Evolutionary conservation across 2,329 filamentous ascomycete species (phyloP).

Genomic region (Microdochium nivale): DNA sequence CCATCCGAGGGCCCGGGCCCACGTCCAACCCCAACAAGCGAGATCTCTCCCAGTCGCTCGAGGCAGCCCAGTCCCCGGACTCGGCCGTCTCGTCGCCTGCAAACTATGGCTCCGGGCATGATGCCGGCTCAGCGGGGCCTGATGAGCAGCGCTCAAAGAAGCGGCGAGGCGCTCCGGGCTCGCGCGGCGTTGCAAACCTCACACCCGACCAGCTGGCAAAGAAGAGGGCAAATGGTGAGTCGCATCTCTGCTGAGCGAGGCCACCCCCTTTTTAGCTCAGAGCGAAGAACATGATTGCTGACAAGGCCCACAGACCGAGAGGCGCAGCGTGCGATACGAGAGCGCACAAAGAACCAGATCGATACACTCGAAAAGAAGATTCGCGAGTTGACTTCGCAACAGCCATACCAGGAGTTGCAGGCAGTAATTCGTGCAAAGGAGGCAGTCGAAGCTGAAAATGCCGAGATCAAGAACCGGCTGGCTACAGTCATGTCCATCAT

Average conservation of each 20-base stretch:
- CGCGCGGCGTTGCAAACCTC: slow-evolving; percentile 50
- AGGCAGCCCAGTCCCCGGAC: not conserved
- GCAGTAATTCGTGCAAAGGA: slow-evolving; percentile 68
- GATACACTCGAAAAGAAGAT: slow-evolving; percentile 66
- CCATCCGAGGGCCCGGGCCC: not conserved
- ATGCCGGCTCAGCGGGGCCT: not conserved
- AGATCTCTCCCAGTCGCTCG: not conserved
- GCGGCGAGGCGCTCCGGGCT: slow-evolving; percentile 34
- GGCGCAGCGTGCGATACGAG: slow-evolving; percentile 75
- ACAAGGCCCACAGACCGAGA: slow-evolving; percentile 54
- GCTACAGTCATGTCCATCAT: slow-evolving; percentile 56
- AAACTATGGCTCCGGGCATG: not conserved
- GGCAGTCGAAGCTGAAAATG: slow-evolving; percentile 68
- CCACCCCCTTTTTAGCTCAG: slow-evolving; percentile 15
- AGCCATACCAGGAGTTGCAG: slow-evolving; percentile 79
- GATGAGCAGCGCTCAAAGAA: slow-evolving; percentile 25
- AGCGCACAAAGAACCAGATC: slow-evolving; percentile 74
- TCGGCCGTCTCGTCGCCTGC: not conserved
- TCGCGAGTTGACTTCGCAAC: slow-evolving; percentile 65
- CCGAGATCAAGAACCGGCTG: slow-evolving; percentile 64
- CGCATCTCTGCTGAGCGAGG: not conserved
- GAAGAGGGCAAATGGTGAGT: slow-evolving; percentile 47
- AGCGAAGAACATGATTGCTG: slow-evolving; percentile 1
- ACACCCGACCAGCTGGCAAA: slow-evolving; percentile 69
- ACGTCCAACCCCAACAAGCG: not conserved